A percentile compares a stretch with the other conserved stretches of the same genome.
Evolutionary conservation across 2,329 filamentous ascomycete species (phyloP).

Genomic region (Pseudogymnoascus sp.): DNA sequence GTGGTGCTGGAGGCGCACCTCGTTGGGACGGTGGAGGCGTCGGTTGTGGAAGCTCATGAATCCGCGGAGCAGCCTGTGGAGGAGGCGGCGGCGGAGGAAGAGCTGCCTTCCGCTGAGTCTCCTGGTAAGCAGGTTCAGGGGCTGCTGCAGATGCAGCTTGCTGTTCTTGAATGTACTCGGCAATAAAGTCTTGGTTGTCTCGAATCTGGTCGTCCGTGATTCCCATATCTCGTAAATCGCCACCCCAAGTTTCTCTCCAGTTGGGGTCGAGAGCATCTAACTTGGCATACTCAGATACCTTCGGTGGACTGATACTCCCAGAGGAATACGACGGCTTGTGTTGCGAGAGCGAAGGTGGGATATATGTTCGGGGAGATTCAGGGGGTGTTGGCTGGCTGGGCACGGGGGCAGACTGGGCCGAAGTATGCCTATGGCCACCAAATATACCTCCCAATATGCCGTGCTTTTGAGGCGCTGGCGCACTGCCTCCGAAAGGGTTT

Average conservation of each 20-base stretch:
- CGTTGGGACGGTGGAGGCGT: slow-evolving; percentile 21
- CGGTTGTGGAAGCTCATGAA: slow-evolving; percentile 25
- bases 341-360: slow-evolving; percentile 31
- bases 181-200: slow-evolving; percentile 62
- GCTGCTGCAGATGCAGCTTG: slow-evolving; percentile 35
- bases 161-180: slow-evolving; percentile 54
- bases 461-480: slow-evolving; percentile 34
- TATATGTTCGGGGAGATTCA: slow-evolving; percentile 44
- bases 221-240: slow-evolving; percentile 54
- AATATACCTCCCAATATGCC: slow-evolving; percentile 54
- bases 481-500: slow-evolving; percentile 59
- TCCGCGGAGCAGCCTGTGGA: slow-evolving; percentile 35
- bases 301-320: slow-evolving; percentile 40
- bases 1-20: slow-evolving; percentile 44
- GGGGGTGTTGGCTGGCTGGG: slow-evolving; percentile 37
- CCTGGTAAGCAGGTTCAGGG: slow-evolving; percentile 31
- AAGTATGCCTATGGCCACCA: slow-evolving; percentile 50
- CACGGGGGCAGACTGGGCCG: slow-evolving; percentile 35
- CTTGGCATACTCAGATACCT: slow-evolving; percentile 50
- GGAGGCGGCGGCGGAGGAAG: slow-evolving; percentile 54
- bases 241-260: slow-evolving; percentile 59
- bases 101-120: slow-evolving; percentile 38
- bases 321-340: slow-evolving; percentile 28
- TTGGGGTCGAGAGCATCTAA: slow-evolving; percentile 57
- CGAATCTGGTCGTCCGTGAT: slow-evolving; percentile 59